These are phyloP conservation scores for Fusarium euwallaceae DNA, from an alignment of 2,329 filamentous ascomycete genomes.

Conservation along the genomic window DNA sequence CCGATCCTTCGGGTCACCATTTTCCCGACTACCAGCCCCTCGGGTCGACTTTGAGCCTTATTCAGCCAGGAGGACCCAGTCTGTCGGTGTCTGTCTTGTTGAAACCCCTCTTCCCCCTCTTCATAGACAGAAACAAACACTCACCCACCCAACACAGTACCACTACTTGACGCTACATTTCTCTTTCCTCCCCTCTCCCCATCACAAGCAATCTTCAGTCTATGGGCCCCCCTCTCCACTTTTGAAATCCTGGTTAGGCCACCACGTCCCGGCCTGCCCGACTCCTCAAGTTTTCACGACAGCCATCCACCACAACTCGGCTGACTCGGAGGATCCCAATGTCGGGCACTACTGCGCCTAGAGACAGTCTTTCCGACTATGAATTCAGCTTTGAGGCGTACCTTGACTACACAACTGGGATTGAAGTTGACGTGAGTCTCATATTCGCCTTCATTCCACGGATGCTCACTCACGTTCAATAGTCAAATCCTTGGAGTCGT, in stretches of 20 bases:
- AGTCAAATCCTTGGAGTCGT: slow-evolving; percentile 15
- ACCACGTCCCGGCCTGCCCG: background rate
- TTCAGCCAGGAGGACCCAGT: background rate
- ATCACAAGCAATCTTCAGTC: background rate
- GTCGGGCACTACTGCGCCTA: background rate
- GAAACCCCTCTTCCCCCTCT: background rate
- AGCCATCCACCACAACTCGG: background rate
- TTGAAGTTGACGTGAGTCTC: slow-evolving; percentile 22
- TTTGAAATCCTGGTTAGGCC: background rate
- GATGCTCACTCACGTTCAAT: slow-evolving; percentile 10
- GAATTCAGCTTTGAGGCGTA: slow-evolving; percentile 23
- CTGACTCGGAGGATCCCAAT: background rate
- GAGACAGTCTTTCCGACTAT: slow-evolving; percentile 16
- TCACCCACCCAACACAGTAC: background rate
- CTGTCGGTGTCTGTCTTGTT: slow-evolving; percentile 5
- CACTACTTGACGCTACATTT: background rate
- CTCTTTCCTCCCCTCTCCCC: background rate
- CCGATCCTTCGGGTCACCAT: slow-evolving; percentile 9
- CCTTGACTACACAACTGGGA: slow-evolving; percentile 11
- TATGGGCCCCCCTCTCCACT: slow-evolving; percentile 5
- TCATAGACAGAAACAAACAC: background rate
- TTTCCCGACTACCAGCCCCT: slow-evolving; percentile 5
- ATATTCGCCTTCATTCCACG: background rate
- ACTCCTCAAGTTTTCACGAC: background rate
- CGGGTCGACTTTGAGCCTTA: background rate